These are phyloP conservation scores for Lactifluus piperatus DNA, from an alignment of 768 basidiomycete species.

Conservation along the genomic window DNA sequence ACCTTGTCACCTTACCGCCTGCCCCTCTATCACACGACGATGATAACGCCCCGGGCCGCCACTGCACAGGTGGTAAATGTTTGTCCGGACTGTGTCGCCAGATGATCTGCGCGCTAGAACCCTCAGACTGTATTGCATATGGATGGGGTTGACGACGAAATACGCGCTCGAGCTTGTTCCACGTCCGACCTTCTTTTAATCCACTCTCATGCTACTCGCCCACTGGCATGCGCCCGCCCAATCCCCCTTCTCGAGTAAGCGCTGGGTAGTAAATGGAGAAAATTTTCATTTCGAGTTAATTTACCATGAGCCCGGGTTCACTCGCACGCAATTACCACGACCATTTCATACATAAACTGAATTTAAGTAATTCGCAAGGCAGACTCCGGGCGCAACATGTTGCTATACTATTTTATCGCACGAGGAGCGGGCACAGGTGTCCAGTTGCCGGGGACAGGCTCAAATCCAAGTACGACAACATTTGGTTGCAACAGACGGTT, in stretches of 20 bases:
- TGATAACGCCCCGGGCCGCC: background rate
- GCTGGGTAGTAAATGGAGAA: background rate
- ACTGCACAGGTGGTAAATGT: background rate
- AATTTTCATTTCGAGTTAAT: background rate
- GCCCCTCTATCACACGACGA: background rate
- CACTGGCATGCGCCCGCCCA: background rate
- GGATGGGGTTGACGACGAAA: background rate
- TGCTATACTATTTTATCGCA: too few species aligned
- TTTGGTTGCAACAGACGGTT: conserved; percentile 5
- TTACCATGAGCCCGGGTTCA: background rate
- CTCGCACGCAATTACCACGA: too few species aligned
- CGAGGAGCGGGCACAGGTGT: too few species aligned
- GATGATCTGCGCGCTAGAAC: background rate
- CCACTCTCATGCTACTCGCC: background rate
- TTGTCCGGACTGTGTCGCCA: background rate
- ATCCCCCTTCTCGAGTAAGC: background rate
- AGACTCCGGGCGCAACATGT: too few species aligned
- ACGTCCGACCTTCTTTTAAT: background rate
- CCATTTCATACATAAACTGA: too few species aligned
- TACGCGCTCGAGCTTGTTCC: background rate
- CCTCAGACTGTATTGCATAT: conserved; percentile 3
- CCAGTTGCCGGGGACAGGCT: too few species aligned
- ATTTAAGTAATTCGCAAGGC: too few species aligned
- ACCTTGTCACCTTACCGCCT: background rate
- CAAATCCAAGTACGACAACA: background rate